Conservation (phyloP, 768 basidiomycete species). For the Mycena metata region DNA sequence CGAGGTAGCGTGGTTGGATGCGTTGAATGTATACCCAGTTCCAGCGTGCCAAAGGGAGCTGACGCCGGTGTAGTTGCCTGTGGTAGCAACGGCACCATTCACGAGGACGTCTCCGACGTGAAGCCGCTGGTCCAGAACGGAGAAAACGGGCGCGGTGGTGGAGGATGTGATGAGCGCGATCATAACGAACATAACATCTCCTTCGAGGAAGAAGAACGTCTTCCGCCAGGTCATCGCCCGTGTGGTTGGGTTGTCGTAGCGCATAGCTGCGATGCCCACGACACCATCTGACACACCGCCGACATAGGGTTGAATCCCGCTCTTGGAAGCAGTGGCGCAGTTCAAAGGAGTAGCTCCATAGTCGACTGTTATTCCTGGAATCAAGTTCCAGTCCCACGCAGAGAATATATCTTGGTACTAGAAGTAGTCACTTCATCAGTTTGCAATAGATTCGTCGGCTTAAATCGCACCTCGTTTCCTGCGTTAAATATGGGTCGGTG, state of each 20-base stretch:
- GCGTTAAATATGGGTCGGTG: neutral
- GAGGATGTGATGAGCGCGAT: conserved; percentile 44
- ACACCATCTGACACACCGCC: conserved; percentile 52
- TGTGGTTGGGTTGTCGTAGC: conserved; percentile 53
- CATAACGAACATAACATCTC: conserved; percentile 50
- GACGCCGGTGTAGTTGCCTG: conserved; percentile 42
- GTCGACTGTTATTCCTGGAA: conserved; percentile 60
- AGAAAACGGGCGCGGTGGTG: conserved; percentile 43
- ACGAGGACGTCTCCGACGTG: conserved; percentile 41
- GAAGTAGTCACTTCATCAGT: neutral
- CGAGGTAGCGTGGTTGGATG: conserved; percentile 34
- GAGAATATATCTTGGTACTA: conserved; percentile 59
- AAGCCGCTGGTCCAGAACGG: conserved; percentile 53
- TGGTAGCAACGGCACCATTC: conserved; percentile 24
- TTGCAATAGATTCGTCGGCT: neutral
- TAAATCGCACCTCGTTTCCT: conserved; percentile 54
- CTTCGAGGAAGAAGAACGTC: conserved; percentile 54
- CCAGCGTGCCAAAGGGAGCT: conserved; percentile 51
- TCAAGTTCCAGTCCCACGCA: conserved; percentile 71
- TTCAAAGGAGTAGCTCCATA: conserved; percentile 48
- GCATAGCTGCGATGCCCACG: conserved; percentile 50
- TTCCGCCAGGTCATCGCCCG: conserved; percentile 49
- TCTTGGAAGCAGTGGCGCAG: conserved; percentile 38
- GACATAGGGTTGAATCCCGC: conserved; percentile 48
- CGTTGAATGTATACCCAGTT: conserved; percentile 54